phyloP scores from a whole-genome alignment of 2,329 filamentous ascomycete genomes.

The Cladosporium sp. region DNA sequence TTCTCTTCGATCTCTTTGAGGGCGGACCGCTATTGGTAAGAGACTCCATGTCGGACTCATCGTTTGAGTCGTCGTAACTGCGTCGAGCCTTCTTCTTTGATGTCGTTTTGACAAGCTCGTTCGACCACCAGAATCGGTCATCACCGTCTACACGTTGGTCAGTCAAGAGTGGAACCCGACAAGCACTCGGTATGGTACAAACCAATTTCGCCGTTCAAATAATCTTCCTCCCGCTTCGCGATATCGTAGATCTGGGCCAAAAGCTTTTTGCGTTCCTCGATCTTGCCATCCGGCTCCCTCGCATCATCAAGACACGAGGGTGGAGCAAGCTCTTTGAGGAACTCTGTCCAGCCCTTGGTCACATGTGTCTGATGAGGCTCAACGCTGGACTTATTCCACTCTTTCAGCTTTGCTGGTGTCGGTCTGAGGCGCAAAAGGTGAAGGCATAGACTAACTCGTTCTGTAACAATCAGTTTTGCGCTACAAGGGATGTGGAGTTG shows the following conservation, averaged over 20 bases:
- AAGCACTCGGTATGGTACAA: background rate
- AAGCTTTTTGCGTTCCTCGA: slow-evolving; percentile 11
- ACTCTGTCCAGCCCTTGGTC: slow-evolving; percentile 27
- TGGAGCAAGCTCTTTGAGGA: slow-evolving; percentile 25
- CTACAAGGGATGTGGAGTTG: background rate
- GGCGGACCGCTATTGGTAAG: background rate
- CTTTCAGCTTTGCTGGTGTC: slow-evolving; percentile 22
- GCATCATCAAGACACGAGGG: slow-evolving; percentile 24
- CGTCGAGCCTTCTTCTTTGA: background rate
- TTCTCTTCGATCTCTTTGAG: background rate
- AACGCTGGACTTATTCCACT: slow-evolving; percentile 24
- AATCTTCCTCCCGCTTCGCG: slow-evolving; percentile 20
- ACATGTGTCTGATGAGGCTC: slow-evolving; percentile 23
- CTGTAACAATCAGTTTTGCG: slow-evolving; percentile 18
- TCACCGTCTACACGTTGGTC: slow-evolving; percentile 16
- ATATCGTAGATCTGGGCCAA: slow-evolving; percentile 19
- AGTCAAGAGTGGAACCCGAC: slow-evolving; percentile 4
- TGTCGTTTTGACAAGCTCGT: background rate
- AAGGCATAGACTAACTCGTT: slow-evolving; percentile 27
- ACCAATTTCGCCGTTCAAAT: slow-evolving; percentile 16
- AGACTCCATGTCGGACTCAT: background rate
- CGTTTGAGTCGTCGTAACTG: background rate
- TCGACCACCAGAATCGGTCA: background rate
- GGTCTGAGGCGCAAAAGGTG: slow-evolving; percentile 30
- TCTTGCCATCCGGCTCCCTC: slow-evolving; percentile 16